Conservation (phyloP, 1,284 basidiomycete species). For the Rhizoctonia solani region DNA sequence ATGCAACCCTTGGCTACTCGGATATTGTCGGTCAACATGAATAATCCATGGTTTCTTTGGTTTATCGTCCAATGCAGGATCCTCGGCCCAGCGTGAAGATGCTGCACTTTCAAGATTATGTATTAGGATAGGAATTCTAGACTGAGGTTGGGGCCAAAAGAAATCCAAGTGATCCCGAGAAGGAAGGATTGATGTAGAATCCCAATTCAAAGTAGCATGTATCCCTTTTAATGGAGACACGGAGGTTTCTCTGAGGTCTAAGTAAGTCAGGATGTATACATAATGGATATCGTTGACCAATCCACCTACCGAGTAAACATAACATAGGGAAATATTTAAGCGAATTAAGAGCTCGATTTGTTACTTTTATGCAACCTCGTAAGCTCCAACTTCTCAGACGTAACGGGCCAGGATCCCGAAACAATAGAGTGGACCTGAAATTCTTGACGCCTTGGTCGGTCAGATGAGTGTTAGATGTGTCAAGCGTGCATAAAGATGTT, state of each 20-base stretch:
- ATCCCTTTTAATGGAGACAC: background rate
- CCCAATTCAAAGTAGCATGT: background rate
- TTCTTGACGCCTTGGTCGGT: conserved; percentile 24
- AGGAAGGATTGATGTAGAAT: background rate
- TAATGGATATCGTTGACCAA: background rate
- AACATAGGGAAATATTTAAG: conserved; percentile 8
- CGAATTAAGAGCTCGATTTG: background rate
- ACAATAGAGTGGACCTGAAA: conserved; percentile 15
- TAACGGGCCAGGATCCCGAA: conserved; percentile 18
- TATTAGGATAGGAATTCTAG: conserved; percentile 3
- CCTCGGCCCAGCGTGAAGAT: background rate
- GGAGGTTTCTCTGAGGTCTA: conserved; percentile 24
- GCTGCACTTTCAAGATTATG: background rate
- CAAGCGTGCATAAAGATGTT: conserved; percentile 15
- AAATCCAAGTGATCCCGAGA: background rate
- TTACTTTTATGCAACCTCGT: conserved; percentile 1
- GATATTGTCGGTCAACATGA: background rate
- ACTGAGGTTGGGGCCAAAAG: conserved; percentile 15
- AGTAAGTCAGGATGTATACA: background rate
- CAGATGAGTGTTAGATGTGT: conserved; percentile 12
- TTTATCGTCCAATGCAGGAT: background rate
- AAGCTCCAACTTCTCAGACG: conserved; percentile 25
- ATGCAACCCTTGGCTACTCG: background rate
- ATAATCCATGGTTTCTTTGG: background rate
- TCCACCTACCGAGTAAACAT: conserved; percentile 17